A percentile compares a stretch with the other conserved stretches of the same genome.
These are phyloP conservation scores for Camellia oleifera DNA, from an alignment of 179 eudicot species.

Conservation along the genomic window DNA sequence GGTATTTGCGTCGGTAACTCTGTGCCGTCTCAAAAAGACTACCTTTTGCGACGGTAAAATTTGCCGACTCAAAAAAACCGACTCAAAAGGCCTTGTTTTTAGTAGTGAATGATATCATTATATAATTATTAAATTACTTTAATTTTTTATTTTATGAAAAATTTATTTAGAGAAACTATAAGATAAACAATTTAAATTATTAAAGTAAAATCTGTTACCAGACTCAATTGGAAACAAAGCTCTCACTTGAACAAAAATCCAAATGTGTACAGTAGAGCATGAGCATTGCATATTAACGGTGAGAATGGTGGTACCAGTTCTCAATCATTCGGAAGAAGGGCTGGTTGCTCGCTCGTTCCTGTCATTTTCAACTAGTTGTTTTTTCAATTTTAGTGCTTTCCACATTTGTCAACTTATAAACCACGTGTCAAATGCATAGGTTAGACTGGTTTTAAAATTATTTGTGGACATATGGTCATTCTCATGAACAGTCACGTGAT, in stretches of 20 bases:
- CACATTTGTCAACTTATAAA: background rate
- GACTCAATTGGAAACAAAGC: too few species aligned
- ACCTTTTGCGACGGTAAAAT: too few species aligned
- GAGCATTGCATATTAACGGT: background rate
- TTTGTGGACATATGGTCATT: background rate
- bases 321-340: background rate
- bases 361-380: slow-evolving; percentile 5
- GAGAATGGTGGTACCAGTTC: background rate
- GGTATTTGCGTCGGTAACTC: too few species aligned
- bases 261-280: background rate
- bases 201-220: too few species aligned
- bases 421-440: background rate
- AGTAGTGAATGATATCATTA: too few species aligned
- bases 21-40: too few species aligned
- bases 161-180: too few species aligned
- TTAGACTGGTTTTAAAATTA: background rate
- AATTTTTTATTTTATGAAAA: too few species aligned
- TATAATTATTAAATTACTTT: too few species aligned
- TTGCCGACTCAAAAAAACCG: too few species aligned
- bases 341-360: background rate
- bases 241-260: background rate
- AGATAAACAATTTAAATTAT: too few species aligned
- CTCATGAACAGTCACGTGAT: background rate
- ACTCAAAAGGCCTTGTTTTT: too few species aligned
- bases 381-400: background rate